Evolutionary conservation across 208 protist genomes (phyloP).

Genomic region (Balamuthia mandrillaris): DNA sequence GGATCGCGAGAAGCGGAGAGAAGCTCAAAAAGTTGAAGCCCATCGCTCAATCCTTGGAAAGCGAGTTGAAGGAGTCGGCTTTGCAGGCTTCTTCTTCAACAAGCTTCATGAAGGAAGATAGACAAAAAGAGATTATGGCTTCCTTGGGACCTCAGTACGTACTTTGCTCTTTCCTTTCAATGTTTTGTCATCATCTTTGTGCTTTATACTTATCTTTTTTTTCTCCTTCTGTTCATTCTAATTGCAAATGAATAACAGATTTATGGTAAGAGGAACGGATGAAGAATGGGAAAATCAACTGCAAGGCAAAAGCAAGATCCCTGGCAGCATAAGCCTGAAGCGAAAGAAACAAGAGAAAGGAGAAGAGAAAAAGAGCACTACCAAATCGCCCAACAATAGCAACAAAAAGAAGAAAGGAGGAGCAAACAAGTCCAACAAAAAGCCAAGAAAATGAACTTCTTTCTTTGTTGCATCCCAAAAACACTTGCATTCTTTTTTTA

Average conservation of each 20-base stretch:
- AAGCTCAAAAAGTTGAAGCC: neutral
- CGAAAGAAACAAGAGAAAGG: neutral
- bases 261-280: conserved; percentile 27
- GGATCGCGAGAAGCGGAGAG: neutral
- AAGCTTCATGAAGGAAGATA: no score
- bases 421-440: no score
- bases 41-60: neutral
- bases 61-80: neutral
- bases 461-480: no score
- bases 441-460: no score
- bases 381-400: neutral
- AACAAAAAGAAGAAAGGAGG: neutral
- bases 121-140: neutral
- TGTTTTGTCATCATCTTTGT: no score
- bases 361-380: neutral
- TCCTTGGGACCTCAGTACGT: conserved; percentile 23
- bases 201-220: no score
- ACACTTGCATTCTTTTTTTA: neutral
- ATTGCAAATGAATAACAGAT: neutral
- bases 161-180: neutral
- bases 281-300: conserved; percentile 33
- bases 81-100: neutral
- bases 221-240: neutral
- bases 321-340: neutral
- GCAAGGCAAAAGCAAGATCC: neutral